Conservation (phyloP, 495 filamentous ascomycete species). For the Penicillium goetzii region DNA sequence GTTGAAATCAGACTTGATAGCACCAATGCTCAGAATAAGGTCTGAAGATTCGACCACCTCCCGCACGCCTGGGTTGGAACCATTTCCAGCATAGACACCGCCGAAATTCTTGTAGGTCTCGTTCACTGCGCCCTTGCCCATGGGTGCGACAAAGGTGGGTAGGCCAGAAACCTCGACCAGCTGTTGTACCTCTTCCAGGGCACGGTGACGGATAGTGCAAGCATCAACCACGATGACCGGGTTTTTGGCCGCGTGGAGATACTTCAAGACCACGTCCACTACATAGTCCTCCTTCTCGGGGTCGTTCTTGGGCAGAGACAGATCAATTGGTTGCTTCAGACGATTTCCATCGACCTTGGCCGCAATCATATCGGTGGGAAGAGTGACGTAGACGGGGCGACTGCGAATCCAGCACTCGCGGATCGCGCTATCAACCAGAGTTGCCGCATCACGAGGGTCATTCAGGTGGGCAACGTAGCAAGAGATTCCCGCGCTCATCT, state of each 20-base stretch:
- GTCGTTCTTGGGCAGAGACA: conserved; percentile 66
- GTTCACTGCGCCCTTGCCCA: conserved; percentile 89
- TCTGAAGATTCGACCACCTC: conserved; percentile 80
- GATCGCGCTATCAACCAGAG: conserved; percentile 79
- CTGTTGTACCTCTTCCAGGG: conserved; percentile 73
- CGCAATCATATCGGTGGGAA: conserved; percentile 84
- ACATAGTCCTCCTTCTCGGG: conserved; percentile 79
- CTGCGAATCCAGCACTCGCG: conserved; percentile 75
- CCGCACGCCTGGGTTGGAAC: conserved; percentile 70
- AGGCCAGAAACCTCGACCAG: conserved; percentile 77
- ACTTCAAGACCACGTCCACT: conserved; percentile 76
- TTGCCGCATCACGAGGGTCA: conserved; percentile 67
- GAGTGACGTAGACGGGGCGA: conserved; percentile 80
- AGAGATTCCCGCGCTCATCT: conserved; percentile 75
- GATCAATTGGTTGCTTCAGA: conserved; percentile 70
- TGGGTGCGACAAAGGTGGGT: conserved; percentile 85
- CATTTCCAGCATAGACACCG: conserved; percentile 85
- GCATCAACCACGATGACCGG: conserved; percentile 88
- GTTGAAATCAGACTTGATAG: conserved; percentile 90
- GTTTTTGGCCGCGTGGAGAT: conserved; percentile 73
- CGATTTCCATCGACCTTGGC: conserved; percentile 76
- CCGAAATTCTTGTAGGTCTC: conserved; percentile 77
- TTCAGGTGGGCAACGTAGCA: conserved; percentile 70
- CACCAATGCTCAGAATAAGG: conserved; percentile 79
- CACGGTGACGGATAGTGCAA: conserved; percentile 83